Evolutionary conservation across 805 yeast species (phyloP).

Genomic region (Yamadazyma tumulicola): DNA sequence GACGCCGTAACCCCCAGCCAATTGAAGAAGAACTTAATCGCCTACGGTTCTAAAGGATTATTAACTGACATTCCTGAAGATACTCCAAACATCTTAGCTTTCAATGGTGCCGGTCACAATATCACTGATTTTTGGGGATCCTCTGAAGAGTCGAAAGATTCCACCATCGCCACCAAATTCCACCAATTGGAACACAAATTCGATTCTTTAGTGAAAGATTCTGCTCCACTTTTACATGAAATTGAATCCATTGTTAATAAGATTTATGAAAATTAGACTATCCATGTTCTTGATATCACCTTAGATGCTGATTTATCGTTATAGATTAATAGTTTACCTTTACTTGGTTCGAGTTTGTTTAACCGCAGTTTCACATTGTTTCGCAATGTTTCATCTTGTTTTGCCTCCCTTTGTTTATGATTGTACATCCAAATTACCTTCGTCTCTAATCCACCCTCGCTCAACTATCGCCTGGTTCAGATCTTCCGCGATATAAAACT

Average conservation of each 20-base stretch:
- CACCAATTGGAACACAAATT: conserved; percentile 9
- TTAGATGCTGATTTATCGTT: no score
- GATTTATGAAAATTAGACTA: conserved; percentile 17
- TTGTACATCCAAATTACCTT: no score
- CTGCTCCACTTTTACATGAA: conserved; percentile 20
- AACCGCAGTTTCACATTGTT: no score
- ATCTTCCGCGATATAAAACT: no score
- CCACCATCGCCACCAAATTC: conserved; percentile 2
- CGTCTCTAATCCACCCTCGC: no score
- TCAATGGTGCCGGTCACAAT: conserved; percentile 79
- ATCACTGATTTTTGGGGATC: conserved; percentile 63
- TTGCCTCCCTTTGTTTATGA: no score
- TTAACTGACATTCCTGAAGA: conserved; percentile 64
- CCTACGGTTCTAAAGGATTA: conserved; percentile 59
- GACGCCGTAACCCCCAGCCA: conserved; percentile 64
- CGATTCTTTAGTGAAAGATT: conserved; percentile 7
- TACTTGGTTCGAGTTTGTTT: no score
- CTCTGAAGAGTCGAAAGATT: background rate
- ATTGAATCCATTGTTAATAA: conserved; percentile 24
- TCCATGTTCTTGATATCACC: no score
- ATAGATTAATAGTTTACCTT: no score
- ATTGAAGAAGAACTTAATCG: conserved; percentile 71
- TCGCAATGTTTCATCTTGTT: no score
- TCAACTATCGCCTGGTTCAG: no score
- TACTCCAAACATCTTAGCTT: conserved; percentile 75